phyloP scores from a whole-genome alignment of 169 alveolate genomes.

The Eimeria maxima region DNA sequence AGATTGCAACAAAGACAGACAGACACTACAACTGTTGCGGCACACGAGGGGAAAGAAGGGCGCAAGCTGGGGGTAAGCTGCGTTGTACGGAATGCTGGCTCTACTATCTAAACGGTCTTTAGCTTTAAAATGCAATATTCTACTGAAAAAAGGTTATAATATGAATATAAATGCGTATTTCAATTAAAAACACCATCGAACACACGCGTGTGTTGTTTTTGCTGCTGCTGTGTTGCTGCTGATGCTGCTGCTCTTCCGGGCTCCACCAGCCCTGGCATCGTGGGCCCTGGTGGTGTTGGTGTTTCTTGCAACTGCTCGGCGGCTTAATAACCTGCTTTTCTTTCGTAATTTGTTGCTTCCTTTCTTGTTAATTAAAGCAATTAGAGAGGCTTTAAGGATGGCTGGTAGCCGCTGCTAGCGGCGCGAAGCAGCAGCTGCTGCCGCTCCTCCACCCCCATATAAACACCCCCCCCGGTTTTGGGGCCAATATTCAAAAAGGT shows the following conservation, averaged over 20 bases:
- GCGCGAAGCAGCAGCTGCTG: not conserved
- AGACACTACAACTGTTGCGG: too few relatives aligned
- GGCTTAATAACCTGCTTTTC: not conserved
- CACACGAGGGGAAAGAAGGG: too few relatives aligned
- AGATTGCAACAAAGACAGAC: too few relatives aligned
- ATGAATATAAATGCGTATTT: too few relatives aligned
- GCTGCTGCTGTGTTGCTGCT: not conserved
- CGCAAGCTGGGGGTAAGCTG: too few relatives aligned
- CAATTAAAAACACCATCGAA: not conserved
- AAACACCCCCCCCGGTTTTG: constrained; percentile 8
- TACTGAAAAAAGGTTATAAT: not conserved
- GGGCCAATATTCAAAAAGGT: not conserved
- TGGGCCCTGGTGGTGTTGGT: not conserved
- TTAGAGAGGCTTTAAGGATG: not conserved
- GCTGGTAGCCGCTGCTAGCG: constrained; percentile 22
- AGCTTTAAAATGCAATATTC: too few relatives aligned
- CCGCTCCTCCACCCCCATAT: not conserved
- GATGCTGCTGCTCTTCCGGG: not conserved
- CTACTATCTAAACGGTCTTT: too few relatives aligned
- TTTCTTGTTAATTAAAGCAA: not conserved
- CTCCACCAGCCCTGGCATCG: not conserved
- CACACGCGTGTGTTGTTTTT: not conserved
- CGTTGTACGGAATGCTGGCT: too few relatives aligned
- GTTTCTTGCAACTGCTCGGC: not conserved
- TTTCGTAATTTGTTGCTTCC: not conserved